Evolutionary conservation across 1,139 yeast species (phyloP).

Genomic region (Yamadazyma atmosphaerica): DNA sequence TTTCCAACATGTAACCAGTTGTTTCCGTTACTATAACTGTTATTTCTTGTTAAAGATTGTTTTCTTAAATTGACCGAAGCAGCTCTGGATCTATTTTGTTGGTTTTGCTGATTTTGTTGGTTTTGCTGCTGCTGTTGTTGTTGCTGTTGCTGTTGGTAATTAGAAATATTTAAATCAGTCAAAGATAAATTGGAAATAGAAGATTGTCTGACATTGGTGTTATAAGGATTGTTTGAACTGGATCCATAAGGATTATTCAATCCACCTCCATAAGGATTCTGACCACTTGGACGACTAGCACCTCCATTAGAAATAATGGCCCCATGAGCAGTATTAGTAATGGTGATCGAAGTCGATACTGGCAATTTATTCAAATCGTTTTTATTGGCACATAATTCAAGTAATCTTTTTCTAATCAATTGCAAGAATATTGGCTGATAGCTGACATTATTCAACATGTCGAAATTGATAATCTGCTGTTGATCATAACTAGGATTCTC

Average conservation of each 20-base stretch:
- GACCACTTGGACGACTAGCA: slow-evolving; percentile 1
- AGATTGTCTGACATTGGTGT: slow-evolving; percentile 25
- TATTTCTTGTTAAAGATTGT: slow-evolving; percentile 47
- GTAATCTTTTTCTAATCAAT: slow-evolving; percentile 41
- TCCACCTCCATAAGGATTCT: slow-evolving; percentile 3
- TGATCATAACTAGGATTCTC: slow-evolving; percentile 32
- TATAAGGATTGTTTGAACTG: slow-evolving; percentile 8
- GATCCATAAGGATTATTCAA: slow-evolving; percentile 11
- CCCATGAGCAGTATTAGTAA: slow-evolving; percentile 10
- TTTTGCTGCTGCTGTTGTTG: slow-evolving; percentile 16
- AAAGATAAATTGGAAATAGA: slow-evolving; percentile 45
- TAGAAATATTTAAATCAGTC: slow-evolving; percentile 40
- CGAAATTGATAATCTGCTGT: slow-evolving; percentile 34
- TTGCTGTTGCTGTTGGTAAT: slow-evolving; percentile 22
- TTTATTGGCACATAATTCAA: slow-evolving; percentile 39
- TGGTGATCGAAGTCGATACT: slow-evolving; percentile 27
- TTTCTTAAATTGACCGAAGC: slow-evolving; percentile 38
- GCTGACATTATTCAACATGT: slow-evolving; percentile 31
- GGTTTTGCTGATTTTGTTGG: slow-evolving; percentile 1
- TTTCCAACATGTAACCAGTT: slow-evolving; percentile 52
- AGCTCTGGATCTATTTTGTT: slow-evolving; percentile 23
- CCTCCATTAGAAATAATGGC: slow-evolving; percentile 1
- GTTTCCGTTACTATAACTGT: slow-evolving; percentile 30
- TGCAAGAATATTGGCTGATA: slow-evolving; percentile 46
- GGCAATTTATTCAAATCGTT: slow-evolving; percentile 22